phyloP scores from a whole-genome alignment of 129 eudicot species.

The Erigeron canadensis region DNA sequence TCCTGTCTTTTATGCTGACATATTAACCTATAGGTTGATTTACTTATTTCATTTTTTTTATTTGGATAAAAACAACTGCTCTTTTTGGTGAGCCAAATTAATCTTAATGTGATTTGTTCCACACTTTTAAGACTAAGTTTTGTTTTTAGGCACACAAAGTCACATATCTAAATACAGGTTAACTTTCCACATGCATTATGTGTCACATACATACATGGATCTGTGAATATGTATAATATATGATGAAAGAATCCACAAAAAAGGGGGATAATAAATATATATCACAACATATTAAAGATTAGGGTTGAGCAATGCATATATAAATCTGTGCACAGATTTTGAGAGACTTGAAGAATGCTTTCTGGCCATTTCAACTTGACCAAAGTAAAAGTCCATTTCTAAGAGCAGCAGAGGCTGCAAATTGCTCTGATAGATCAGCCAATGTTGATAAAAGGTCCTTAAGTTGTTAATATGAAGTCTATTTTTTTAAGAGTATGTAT shows the following conservation, averaged over 20 bases:
- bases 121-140: background rate
- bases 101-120: background rate
- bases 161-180: background rate
- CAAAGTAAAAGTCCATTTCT: conserved; percentile 62
- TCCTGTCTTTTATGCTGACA: conserved; percentile 27
- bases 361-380: conserved; percentile 90
- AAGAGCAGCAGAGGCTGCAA: conserved; percentile 90
- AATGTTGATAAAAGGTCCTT: conserved; percentile 48
- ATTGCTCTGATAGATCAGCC: conserved; percentile 53
- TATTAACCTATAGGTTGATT: conserved; percentile 29
- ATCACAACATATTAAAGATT: background rate
- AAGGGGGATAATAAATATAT: background rate
- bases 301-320: background rate
- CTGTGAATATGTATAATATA: conserved; percentile 2
- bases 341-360: conserved; percentile 78
- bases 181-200: background rate
- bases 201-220: background rate
- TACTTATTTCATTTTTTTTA: conserved; percentile 16
- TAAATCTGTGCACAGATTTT: conserved; percentile 51
- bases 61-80: background rate
- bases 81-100: background rate
- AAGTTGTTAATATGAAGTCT: conserved; percentile 6
- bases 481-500: background rate
- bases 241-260: conserved; percentile 1
- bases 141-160: background rate